Base-by-base conservation (phyloP, 2,329 filamentous ascomycete genomes). In the Scedosporium dehoogii region DNA sequence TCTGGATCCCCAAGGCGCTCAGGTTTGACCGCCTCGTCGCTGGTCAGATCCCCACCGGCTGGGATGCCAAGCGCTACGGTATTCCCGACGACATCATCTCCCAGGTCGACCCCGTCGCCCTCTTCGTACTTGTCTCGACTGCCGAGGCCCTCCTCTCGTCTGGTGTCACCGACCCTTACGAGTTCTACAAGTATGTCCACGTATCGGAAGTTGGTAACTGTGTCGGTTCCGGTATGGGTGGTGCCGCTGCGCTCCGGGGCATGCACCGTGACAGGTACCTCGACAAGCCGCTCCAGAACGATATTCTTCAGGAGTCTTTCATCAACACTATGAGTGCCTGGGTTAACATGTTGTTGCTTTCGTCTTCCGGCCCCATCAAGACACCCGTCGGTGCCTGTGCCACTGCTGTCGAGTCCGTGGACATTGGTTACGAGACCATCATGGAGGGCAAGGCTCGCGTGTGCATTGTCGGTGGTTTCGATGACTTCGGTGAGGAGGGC, bases 321-420 rank as follows among this genome's bases (percentile, higher is more conserved):
- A 97, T 99, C 84, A 99, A 99, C 83, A 99, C 94, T 62, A 99
- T 99, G 93, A 89, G 91, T 69, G 94, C 94, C 16, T 99, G 94
- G 94, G 92, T 99, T 63, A 99, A 99, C 82, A 99, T 99, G 94
- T 81, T 99, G 77, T 81, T 99, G 66, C 81, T 99, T 66, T 99
- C 94, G 4, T 97, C 94, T 4, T 97, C 94, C 60, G 94, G 94
- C 68, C 91, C 94, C 51, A 97, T 99, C 83, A 97, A 97, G 83
- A 97, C 96, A 0, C 94, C 94, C 3, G 94, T 97, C 60, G 94
- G 93, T 80, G 94, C 94, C 71, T 99, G 94, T 73, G 94, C 94
- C 63, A 99, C 94, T 38, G 90, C 94, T 68, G 92, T 99, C 56
- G 96, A 99, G 79, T 99, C 94, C 3, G 83, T 99, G 61, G 94